Base-by-base conservation (phyloP, 768 basidiomycete species). In the Lepiota venenata region DNA sequence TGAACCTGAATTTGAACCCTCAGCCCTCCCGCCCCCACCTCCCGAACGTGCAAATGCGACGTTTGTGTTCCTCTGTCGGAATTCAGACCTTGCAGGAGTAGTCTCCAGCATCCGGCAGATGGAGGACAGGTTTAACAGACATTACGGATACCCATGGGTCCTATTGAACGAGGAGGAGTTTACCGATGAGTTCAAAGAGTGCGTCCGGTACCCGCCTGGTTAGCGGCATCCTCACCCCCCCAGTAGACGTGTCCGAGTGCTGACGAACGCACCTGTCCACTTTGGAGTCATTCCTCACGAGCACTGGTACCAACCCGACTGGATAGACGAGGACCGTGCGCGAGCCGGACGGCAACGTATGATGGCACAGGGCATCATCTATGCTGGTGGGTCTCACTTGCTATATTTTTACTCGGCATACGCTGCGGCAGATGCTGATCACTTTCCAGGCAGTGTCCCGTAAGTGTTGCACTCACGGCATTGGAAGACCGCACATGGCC, bases 41-140 rank as follows among this genome's bases (percentile, higher is more conserved):
- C 35, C 54, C 37, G 52, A 58, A 18, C 65, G 81, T 62, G 88
- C 86, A 7, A 91, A 91, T 59, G 91, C 89, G 3, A 86, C 85
- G 0, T 88, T 91, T 63, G 87, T 91, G n/a, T 76, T 91, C 58
- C 79, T 97, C 21, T 80, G 76, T 46, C 66, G 80, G 11, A 83
- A 84, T 62, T 71, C 64, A 18, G 82, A 84, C 53, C 63, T 84
- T n/a, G 58, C 65, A 29, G 78, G 78, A 21, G 79, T 80, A 32
- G 64, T 81, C 27, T 70, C 78, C 27, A 83, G 81, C 54, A 82
- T 88, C 56, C 79, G 80, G 58, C 80, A 82, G 56, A 74, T 87
- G 69, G 94, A 98, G 71, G 85, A 90, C 61, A 74, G 88, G 25
- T 96, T 95, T 71, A 98, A 98, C 73, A 76, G 74, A 57, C 75